Base-by-base conservation (phyloP, 1,284 basidiomycete species). In the Naganishia albida region DNA sequence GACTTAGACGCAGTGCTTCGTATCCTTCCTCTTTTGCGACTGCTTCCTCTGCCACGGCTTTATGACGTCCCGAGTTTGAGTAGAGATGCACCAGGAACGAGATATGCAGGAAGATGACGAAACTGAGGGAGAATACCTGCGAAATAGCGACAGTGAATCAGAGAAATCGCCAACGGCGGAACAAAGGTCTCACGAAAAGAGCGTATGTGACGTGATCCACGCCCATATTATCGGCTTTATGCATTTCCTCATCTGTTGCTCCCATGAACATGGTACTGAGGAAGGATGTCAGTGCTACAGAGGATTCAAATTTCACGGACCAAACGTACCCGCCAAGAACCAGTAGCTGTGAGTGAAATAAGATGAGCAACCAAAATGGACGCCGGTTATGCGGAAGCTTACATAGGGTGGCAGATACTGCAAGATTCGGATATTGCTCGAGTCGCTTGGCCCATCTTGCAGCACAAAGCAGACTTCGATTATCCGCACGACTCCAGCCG, bases 131-230 rank as follows among this genome's bases (percentile, higher is more conserved):
- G 78, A 88, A 90, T 67, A 77, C 76, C 72, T 73, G n/a, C n/a
- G 67, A 40, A 28, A 49, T 12, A 18, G 26, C 3, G 25, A 20
- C n/a, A 18, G 28, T 30, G 42, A 23, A 18, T 28, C 16, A n/a
- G 25, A 51, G 16, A 15, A 3, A 34, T 30, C 3, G 18, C 28
- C 15, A 16, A 18, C 26, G 40, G 38, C 26, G 28, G 38, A 7
- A 30, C 30, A 39, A 50, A 0, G 34, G 67, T 72, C 72, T 63
- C 82, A 91, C 87, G 73, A 89, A 87, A 8, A 93, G 81, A 49
- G 89, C 83, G 72, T 94, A 94, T 0, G 91, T 90, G 69, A 93
- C 90, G 73, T 93, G 90, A 74, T 93, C 91, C 85, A 93, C 88
- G 55, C 84, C 88, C 39, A 82, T 80, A 26, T 72, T 70, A 62